These are phyloP conservation scores for Paracamarosporium sp. DNA, from an alignment of 2,329 filamentous ascomycete species.

Conservation along the genomic window DNA sequence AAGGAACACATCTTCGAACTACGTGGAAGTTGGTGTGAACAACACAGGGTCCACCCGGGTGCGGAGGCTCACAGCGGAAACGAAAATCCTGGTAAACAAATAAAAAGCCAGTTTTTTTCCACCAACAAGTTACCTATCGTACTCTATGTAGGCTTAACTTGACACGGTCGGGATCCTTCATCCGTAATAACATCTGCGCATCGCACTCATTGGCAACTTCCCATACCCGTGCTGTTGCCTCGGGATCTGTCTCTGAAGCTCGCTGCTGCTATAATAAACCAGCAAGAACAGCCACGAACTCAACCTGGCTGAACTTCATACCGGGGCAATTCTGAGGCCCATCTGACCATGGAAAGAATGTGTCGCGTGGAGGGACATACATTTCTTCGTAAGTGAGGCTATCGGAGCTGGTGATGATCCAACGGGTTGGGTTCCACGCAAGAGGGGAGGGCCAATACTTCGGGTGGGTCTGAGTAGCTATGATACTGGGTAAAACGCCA, in stretches of 20 bases:
- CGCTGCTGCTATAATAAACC: constrained; percentile 19
- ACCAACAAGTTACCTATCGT: no score
- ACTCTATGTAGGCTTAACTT: no score
- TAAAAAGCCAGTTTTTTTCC: no score
- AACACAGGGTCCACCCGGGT: no score
- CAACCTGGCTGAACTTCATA: constrained; percentile 43
- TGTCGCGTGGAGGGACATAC: constrained; percentile 9
- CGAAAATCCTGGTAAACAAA: no score
- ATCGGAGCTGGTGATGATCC: constrained; percentile 17
- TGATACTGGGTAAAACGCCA: constrained; percentile 17
- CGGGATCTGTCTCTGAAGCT: neutral
- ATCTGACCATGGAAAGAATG: constrained; percentile 24
- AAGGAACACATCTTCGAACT: no score
- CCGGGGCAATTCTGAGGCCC: constrained; percentile 37
- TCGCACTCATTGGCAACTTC: constrained; percentile 13
- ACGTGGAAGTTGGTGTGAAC: no score
- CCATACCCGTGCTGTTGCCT: neutral
- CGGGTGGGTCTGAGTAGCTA: constrained; percentile 37
- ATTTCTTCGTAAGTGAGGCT: constrained; percentile 3
- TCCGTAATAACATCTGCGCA: constrained; percentile 7
- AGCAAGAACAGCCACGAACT: constrained; percentile 43
- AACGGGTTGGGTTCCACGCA: constrained; percentile 39
- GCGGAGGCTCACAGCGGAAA: no score
- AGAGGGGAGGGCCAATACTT: constrained; percentile 34
- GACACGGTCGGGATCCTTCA: neutral